Evolutionary conservation across 2,329 filamentous ascomycete species (phyloP), one percentile per base, ranked within the genome.

Genomic region (Aspergillus sp.): DNA sequence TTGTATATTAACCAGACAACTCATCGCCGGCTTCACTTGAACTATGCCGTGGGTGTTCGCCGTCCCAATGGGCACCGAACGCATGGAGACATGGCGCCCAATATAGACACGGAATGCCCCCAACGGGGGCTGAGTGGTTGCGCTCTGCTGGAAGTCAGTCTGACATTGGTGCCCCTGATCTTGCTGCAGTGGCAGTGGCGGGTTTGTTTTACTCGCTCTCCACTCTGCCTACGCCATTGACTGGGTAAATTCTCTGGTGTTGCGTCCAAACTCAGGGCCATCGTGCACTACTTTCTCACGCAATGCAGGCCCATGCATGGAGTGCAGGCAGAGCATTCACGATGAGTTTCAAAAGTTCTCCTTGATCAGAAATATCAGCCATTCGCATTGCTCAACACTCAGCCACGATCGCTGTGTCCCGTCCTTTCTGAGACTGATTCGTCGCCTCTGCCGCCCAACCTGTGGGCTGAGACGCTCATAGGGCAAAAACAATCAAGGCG

Each of bases 361-460:
- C 45, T 56, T 37, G 45, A 33, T 48, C 60, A 57, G 57, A 51
- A 58, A 50, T 56, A 24, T 56, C 58, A 61, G 47, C 59, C 60
- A 51, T 56, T 61, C 59, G 52, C 54, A 54, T 51, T 57, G 47
- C 54, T 57, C 47, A 53, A 42, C 42, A 49, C 59, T 51, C 60
- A 55, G 62, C 56, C 57, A 60, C 58, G 51, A 57, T 57, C 49
- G 54, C 44, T 58, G 52, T 54, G 53, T 63, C 58, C 57, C 56
- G 60, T 58, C n/a, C 46, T 19, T 51, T 40, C n/a, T 40, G 48
- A 56, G 59, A 53, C 33, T 61, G 61, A 65, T 66, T 66, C 60
- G 63, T 59, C 51, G 48, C 58, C 60, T 47, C 65, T 66, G 61
- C 55, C 64, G 64, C 64, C 64, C 64, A 65, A 65, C 60, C 51